Base-by-base conservation (phyloP, 306 rosid genomes). In the Lupinus albus region DNA sequence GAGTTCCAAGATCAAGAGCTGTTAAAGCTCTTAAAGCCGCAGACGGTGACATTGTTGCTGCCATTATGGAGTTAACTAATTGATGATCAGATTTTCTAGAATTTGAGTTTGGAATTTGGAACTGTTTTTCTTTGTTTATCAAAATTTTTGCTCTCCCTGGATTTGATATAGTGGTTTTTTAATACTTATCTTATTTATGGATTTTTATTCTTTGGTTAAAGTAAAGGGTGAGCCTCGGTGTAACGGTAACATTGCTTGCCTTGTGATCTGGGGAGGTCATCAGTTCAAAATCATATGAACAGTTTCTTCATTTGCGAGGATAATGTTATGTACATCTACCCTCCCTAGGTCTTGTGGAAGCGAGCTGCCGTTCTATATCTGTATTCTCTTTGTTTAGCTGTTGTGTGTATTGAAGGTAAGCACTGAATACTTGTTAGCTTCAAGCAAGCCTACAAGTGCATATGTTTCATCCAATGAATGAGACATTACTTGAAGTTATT, bases 31-130 rank as follows among this genome's bases (percentile, higher is more conserved):
- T 88, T 53, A 84, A 88, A 84, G 86, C 85, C 16, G 72, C 91
- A 0, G 63, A 79, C 0, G 94, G 97, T 0, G 96, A 88, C 83
- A 91, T 91, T 14, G 97, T 91, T 53, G 86, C 91, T 39, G 97
- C 96, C 21, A 88, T 91, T 28, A 91, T 88, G 97, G 97, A 91
- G 82, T 84, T 91, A 8, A 91, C 96, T 54, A 88, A 51, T 81
- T 91, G 83, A 87, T 74, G 32, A 9, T 56, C 50, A 17, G 53
- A 45, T 45, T 64, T 33, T 72, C 38, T 52, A 25, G 61, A 52
- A 25, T 25, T 39, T 20, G 64, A 14, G 32, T 47, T 62, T 76
- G 70, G 36, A 57, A 6, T 11, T 6, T 73, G 55, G 76, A 62
- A 60, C 71, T 63, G 16, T 64, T 25, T 78, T 56, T 49, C 30